Evolutionary conservation across 169 alveolate species (phyloP).

Genomic region (Plasmodium yoelii): DNA sequence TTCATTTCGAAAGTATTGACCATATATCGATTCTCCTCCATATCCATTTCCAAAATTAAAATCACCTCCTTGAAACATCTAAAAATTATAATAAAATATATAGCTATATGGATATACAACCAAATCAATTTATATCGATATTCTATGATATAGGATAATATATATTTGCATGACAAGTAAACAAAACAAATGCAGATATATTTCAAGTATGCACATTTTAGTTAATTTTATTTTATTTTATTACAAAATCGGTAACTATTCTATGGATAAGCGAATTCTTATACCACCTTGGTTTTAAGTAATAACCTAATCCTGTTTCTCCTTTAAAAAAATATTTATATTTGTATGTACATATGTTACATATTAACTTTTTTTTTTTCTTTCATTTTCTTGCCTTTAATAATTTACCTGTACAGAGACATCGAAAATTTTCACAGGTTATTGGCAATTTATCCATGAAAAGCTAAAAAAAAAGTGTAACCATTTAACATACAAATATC

Average conservation of each 20-base stretch:
- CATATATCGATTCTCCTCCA: constrained; percentile 91
- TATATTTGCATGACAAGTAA: not conserved
- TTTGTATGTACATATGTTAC: not conserved
- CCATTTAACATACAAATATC: not conserved
- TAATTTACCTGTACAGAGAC: constrained; percentile 91
- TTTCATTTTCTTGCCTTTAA: not conserved
- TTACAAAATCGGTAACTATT: constrained; percentile 85
- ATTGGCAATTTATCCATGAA: constrained; percentile 89
- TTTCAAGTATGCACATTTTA: not conserved
- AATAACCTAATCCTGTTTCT: constrained; percentile 89
- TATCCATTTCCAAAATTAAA: constrained; percentile 89
- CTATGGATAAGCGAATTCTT: constrained; percentile 87
- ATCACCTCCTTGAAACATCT: constrained; percentile 93
- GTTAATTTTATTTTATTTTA: constrained; percentile 12
- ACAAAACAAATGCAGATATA: not conserved
- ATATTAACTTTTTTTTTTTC: not conserved
- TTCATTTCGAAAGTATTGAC: constrained; percentile 89
- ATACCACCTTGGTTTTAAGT: constrained; percentile 89
- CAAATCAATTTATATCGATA: constrained; percentile 1
- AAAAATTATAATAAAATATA: not conserved
- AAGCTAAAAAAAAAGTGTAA: constrained; percentile 77
- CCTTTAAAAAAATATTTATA: constrained; percentile 75
- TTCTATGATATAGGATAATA: not conserved
- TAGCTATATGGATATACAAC: not conserved
- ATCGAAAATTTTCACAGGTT: constrained; percentile 92